Conservation (phyloP, 2,329 filamentous ascomycete genomes). For the Pyrenochaeta sp. region DNA sequence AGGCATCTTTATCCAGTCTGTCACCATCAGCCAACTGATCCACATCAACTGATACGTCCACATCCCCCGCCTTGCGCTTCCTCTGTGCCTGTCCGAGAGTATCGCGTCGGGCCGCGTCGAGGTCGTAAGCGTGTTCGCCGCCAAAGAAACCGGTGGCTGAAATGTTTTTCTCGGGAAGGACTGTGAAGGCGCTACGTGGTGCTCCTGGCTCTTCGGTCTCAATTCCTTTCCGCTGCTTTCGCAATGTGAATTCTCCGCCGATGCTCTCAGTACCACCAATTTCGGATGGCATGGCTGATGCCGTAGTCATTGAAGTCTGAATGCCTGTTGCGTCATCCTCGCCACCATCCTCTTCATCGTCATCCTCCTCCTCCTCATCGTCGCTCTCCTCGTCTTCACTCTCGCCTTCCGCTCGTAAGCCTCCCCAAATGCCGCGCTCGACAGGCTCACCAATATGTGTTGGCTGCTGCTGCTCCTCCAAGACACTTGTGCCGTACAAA, state of each 20-base stretch:
- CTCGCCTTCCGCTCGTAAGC: conserved; percentile 81
- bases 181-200: conserved; percentile 83
- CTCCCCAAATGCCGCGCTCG: conserved; percentile 90
- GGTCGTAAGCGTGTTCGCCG: conserved; percentile 90
- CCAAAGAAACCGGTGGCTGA: conserved; percentile 94
- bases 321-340: conserved; percentile 64
- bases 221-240: conserved; percentile 80
- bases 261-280: conserved; percentile 78
- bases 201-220: conserved; percentile 81
- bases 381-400: conserved; percentile 73
- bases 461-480: conserved; percentile 66
- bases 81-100: conserved; percentile 85
- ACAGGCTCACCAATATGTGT: conserved; percentile 73
- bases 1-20: conserved; percentile 83
- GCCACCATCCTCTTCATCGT: conserved; percentile 75
- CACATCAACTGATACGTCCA: conserved; percentile 90
- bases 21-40: conserved; percentile 79
- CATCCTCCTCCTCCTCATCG: conserved; percentile 64
- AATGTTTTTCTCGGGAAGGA: conserved; percentile 88
- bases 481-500: conserved; percentile 81
- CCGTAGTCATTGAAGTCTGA: conserved; percentile 76
- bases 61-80: conserved; percentile 90
- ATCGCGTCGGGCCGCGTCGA: conserved; percentile 64
- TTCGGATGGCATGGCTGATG: conserved; percentile 82
- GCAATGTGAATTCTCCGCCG: conserved; percentile 86